These are phyloP conservation scores for Musa troglodytarum DNA, from an alignment of 176 grass and related monocot species.

Conservation along the genomic window DNA sequence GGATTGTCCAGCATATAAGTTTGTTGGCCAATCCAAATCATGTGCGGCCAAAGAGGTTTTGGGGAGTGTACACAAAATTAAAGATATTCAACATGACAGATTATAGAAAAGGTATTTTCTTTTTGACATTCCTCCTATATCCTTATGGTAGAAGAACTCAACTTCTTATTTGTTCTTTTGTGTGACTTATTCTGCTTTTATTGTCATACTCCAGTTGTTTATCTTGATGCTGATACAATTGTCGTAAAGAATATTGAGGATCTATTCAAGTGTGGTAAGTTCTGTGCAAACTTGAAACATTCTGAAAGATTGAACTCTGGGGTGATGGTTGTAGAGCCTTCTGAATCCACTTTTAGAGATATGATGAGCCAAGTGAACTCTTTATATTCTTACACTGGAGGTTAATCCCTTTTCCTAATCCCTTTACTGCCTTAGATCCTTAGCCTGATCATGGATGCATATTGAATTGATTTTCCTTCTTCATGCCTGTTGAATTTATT, in stretches of 20 bases:
- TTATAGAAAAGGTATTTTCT: constrained; percentile 61
- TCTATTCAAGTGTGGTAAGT: constrained; percentile 83
- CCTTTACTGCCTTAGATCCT: background rate
- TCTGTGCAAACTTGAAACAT: constrained; percentile 94
- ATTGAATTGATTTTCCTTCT: background rate
- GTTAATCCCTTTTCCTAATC: constrained; percentile 24
- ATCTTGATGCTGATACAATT: constrained; percentile 87
- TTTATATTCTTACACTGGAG: constrained; percentile 91
- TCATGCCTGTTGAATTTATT: background rate
- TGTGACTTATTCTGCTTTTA: constrained; percentile 1
- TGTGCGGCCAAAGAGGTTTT: constrained; percentile 76
- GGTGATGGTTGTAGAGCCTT: constrained; percentile 95
- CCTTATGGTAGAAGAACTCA: background rate
- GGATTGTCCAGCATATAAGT: constrained; percentile 61
- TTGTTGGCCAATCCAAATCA: constrained; percentile 83
- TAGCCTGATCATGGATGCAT: background rate
- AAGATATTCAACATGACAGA: constrained; percentile 90
- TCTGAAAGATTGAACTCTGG: constrained; percentile 98
- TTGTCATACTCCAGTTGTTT: constrained; percentile 54
- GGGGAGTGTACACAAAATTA: constrained; percentile 91
- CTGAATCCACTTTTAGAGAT: constrained; percentile 65
- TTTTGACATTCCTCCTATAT: background rate
- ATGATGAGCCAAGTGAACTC: constrained; percentile 72
- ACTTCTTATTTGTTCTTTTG: background rate
- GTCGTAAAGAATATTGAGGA: constrained; percentile 89